Evolutionary conservation across 192 early-diverging fungal species (phyloP), one percentile per base, ranked within the genome.

Genomic region (Polychytrium aggregatum): DNA sequence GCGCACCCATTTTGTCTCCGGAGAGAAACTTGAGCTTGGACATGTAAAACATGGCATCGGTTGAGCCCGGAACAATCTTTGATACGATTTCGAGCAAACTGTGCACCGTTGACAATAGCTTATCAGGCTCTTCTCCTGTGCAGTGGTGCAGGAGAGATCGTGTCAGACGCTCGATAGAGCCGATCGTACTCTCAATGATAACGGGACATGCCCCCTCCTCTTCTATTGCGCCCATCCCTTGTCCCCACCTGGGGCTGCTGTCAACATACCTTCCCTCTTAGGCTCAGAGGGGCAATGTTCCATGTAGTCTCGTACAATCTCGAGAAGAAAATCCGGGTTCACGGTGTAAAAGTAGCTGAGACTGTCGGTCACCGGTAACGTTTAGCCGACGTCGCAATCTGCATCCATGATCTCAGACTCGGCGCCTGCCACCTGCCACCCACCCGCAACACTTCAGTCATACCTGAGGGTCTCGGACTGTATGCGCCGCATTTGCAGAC

Each of bases 241-340:
- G n/a, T n/a, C n/a, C n/a, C n/a, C n/a, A n/a, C n/a, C n/a, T n/a
- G n/a, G n/a, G n/a, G n/a, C n/a, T n/a, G n/a, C n/a, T n/a, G n/a
- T n/a, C n/a, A n/a, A n/a, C n/a, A n/a, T 24, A 52, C 50, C 44
- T 11, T 61, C 57, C 26, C 57, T 50, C 18, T 44, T 51, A 18
- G 60, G 42, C 20, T 59, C 56, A 1, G 53, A 34, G 1, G 60
- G 58, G 41, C 62, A 67, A 42, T 59, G 56, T 29, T 70, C 64
- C 47, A 68, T 26, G 26, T 60, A 60, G 28, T 67, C 62, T 22
- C 44, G 26, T 11, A 55, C 65, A 2, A 71, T 55, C 27, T 65
- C 62, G 28, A 72, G 34, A 11, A 78, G 41, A 31, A 71, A 66
- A 29, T 67, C 71, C 2, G 71, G 71, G 45, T 71, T 68, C 7